phyloP scores from a whole-genome alignment of 352 stramenopile genomes.

The Phytophthora crassamura region DNA sequence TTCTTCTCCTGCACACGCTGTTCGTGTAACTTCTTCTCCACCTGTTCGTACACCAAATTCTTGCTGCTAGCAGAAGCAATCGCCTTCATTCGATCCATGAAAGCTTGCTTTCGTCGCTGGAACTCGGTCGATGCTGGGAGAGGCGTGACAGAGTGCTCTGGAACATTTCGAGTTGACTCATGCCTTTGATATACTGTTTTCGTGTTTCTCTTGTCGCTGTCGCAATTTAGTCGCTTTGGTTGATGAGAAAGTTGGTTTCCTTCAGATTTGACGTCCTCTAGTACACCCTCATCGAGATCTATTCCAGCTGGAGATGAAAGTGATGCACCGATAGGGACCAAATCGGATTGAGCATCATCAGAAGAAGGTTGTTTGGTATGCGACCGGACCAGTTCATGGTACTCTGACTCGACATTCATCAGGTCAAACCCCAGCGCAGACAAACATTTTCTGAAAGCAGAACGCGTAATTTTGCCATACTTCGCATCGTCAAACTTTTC shows the following conservation, averaged over 20 bases:
- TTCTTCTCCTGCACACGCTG: conserved; percentile 24
- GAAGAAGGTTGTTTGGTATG: conserved; percentile 18
- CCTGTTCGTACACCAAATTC: conserved; percentile 77
- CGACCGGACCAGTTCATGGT: conserved; percentile 45
- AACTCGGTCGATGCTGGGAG: conserved; percentile 60
- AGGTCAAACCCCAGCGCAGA: conserved; percentile 73
- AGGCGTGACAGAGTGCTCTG: not conserved
- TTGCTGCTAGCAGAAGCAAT: conserved; percentile 70
- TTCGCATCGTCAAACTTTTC: conserved; percentile 58
- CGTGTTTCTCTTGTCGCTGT: not conserved
- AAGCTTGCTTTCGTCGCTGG: conserved; percentile 71
- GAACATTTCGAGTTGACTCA: not conserved
- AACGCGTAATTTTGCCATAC: conserved; percentile 56
- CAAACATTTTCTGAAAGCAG: conserved; percentile 73
- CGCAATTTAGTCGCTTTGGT: not conserved
- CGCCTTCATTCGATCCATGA: conserved; percentile 78
- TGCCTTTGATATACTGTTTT: not conserved
- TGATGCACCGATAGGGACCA: not conserved
- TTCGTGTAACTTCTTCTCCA: conserved; percentile 58
- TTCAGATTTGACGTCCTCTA: conserved; percentile 16
- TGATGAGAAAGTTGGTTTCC: conserved; percentile 6
- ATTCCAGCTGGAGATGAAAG: conserved; percentile 4
- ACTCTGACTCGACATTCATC: conserved; percentile 64
- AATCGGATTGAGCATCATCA: conserved; percentile 15
- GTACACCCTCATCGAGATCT: conserved; percentile 44